Evolutionary conservation across 164 flowering plant genomes (phyloP).

Genomic region (Aristolochia contorta): DNA sequence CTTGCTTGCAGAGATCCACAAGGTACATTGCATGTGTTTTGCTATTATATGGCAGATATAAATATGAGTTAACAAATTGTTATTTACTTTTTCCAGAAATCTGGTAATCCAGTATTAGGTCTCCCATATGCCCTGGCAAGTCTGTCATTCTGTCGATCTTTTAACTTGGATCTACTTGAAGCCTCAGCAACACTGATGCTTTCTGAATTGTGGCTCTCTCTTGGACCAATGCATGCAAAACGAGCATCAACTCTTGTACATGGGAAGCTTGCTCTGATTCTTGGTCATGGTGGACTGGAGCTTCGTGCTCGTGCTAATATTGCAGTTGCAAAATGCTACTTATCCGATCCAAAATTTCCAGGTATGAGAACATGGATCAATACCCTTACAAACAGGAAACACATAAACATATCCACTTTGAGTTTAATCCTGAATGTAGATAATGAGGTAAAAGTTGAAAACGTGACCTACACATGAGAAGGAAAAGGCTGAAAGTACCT

Average conservation of each 20-base stretch:
- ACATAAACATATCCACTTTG: background rate
- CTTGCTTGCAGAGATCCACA: constrained; percentile 88
- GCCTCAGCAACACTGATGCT: constrained; percentile 79
- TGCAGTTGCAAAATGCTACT: constrained; percentile 80
- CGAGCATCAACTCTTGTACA: constrained; percentile 63
- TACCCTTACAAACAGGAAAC: background rate
- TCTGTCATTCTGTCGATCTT: constrained; percentile 85
- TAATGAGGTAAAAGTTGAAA: background rate
- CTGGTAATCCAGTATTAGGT: constrained; percentile 64
- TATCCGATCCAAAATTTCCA: constrained; percentile 69
- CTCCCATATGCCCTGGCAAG: constrained; percentile 41
- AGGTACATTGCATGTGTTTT: constrained; percentile 32
- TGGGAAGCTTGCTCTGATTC: constrained; percentile 69
- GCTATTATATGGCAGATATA: background rate
- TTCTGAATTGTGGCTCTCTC: constrained; percentile 85
- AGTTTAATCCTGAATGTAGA: background rate
- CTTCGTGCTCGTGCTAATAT: constrained; percentile 80
- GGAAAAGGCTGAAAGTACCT: background rate
- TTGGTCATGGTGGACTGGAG: constrained; percentile 97
- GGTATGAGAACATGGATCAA: constrained; percentile 26
- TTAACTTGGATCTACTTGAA: constrained; percentile 90
- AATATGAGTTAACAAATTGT: background rate
- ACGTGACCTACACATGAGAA: background rate
- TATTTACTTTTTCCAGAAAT: constrained; percentile 38
- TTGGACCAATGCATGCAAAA: constrained; percentile 75